Base-by-base conservation (phyloP, 495 filamentous ascomycete genomes). In the Bacidia rubella region DNA sequence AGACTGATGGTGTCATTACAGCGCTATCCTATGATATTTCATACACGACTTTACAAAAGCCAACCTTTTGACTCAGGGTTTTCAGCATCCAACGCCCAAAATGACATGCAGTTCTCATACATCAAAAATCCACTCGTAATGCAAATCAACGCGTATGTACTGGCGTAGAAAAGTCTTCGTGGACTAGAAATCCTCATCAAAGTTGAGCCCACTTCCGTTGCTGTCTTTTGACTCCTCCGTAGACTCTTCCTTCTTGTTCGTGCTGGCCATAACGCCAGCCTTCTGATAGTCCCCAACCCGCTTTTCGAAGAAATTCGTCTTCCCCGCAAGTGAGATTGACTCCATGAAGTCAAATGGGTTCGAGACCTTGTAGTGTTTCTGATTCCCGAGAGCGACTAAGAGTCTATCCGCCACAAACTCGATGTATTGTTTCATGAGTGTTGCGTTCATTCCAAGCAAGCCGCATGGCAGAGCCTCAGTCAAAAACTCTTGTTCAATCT, bases 271-370 rank as follows among this genome's bases (percentile, higher is more conserved):
- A 63, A 98, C 92, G 71, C 93, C 92, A 44, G 93, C 89, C 77
- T 98, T 98, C 72, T 98, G 92, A 79, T 98, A 98, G 65, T 98
- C 92, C 69, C 85, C 93, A 39, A 98, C 92, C 55, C 92, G 85
- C 85, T 98, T 98, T 82, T 98, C 92, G 69, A 98, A 98, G 85
- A 98, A 98, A 78, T 98, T 98, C 68, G 92, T 98, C 83, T 98
- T 98, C 70, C 92, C 92, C 24, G 89, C 86, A 26, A 98, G 76
- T 10, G 92, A 97, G 72, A 98, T 98, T 63, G 88, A 90, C 79
- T 98, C 92, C 92, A 98, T 98, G 73, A 98, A 98, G 78, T 98
- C 92, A 70, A 98, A 98, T 59, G 92, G 92, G 73, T 98, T 98
- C 66, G 85, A 76, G 24, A 81, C 74, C 62, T 90, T 81, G 80